Evolutionary conservation across 352 stramenopile genomes (phyloP).

Genomic region (Lagenidium sp.): DNA sequence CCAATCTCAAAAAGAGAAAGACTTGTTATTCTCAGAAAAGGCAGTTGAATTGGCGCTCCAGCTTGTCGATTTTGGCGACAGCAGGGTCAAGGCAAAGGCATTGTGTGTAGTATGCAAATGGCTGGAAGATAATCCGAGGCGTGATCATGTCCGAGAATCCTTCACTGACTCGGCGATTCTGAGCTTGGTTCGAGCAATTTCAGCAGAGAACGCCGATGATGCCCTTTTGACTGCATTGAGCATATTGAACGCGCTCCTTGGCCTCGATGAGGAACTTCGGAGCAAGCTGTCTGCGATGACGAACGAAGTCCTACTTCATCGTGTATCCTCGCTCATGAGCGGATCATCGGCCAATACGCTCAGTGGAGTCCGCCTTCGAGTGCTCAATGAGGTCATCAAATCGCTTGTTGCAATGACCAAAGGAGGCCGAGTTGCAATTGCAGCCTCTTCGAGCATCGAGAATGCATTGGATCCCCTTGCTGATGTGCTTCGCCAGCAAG

Average conservation of each 20-base stretch:
- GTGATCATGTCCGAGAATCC: slow-evolving; percentile 11
- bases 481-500: slow-evolving; percentile 17
- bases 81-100: slow-evolving; percentile 33
- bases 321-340: slow-evolving; percentile 21
- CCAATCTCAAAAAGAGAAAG: slow-evolving; percentile 13
- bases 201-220: slow-evolving; percentile 28
- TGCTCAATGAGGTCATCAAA: slow-evolving; percentile 34
- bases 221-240: slow-evolving; percentile 27
- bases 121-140: slow-evolving; percentile 29
- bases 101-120: slow-evolving; percentile 31
- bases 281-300: slow-evolving; percentile 43
- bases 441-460: slow-evolving; percentile 25
- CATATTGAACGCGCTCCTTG: slow-evolving; percentile 39
- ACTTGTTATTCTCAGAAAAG: slow-evolving; percentile 20
- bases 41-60: slow-evolving; percentile 26
- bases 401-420: slow-evolving; percentile 39
- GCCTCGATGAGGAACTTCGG: slow-evolving; percentile 35
- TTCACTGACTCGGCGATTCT: slow-evolving; percentile 26
- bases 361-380: slow-evolving; percentile 5
- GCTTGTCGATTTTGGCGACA: slow-evolving; percentile 27
- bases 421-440: neutral
- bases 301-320: slow-evolving; percentile 49
- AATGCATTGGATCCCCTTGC: slow-evolving; percentile 41
- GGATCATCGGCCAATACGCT: neutral
- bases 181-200: slow-evolving; percentile 40